Base-by-base conservation (phyloP, 371 early-diverging fungal species). In the Chytridium lagenaria region DNA sequence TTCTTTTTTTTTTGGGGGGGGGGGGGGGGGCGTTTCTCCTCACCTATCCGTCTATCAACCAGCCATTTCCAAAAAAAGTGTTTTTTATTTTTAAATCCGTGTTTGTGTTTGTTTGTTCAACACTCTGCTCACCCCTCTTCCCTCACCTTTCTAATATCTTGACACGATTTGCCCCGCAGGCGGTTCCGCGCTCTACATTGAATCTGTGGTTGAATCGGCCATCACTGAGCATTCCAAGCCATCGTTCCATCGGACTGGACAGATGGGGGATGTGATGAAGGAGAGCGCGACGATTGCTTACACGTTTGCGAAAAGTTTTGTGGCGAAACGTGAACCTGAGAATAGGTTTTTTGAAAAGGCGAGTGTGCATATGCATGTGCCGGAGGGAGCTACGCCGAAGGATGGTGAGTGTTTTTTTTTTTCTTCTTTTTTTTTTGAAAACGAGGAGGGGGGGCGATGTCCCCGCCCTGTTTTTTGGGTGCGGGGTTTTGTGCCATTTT, bases 251-350 rank as follows among this genome's bases (percentile, higher is more conserved):
- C 74, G 81, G 19, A 97, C 99, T 0, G 99, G 98, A 28, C 97
- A 98, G 78, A 85, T 98, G 71, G 98, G 98, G 40, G 96, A 97
- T 80, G 98, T 98, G 31, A 98, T 98, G 98, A 96, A 98, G 84
- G 99, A 98, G 80, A 93, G 93, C n/a, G 87, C 94, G 5, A 91
- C 90, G 23, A 95, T 98, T 70, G 97, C 99, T 0, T 96, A 97
- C 82, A 97, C 97, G 0, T 97, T 85, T 83, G 92, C 95, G 23
- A 93, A 93, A 76, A 88, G 93, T 33, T 78, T 93, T 57, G 68
- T 97, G 77, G 90, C 89, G 26, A 84, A 85, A 16, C 81, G 80
- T 1, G 90, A 89, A 83, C 94, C 95, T 3, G 87, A 90, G 52
- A 96, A 95, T 84, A 86, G 85, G 67, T 96, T 97, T 87, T 98